phyloP scores from a whole-genome alignment of 768 basidiomycete genomes.

The Polyporus arcularius region DNA sequence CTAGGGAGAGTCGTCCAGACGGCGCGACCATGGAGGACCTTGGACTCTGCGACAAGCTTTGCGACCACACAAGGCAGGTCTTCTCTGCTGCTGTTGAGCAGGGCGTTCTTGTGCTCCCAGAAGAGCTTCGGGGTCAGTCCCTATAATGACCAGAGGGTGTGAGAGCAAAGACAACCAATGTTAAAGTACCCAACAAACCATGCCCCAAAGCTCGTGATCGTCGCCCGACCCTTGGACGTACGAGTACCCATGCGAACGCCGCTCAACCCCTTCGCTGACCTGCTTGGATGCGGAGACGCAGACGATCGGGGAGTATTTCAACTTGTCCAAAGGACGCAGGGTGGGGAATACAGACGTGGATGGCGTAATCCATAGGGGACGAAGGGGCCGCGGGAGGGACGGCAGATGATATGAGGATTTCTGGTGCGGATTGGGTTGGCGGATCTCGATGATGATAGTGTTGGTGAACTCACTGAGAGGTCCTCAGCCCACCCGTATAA shows the following conservation, averaged over 20 bases:
- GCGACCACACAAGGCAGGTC: slow-evolving; percentile 51
- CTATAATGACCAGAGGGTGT: slow-evolving; percentile 34
- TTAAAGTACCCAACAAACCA: slow-evolving; percentile 42
- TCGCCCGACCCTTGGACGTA: slow-evolving; percentile 96
- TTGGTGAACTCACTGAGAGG: slow-evolving; percentile 55
- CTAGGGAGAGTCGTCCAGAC: slow-evolving; percentile 26
- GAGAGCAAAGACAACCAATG: background rate
- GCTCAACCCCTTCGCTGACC: slow-evolving; percentile 57
- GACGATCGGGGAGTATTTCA: slow-evolving; percentile 66
- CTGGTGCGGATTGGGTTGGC: slow-evolving; percentile 37
- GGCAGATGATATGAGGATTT: slow-evolving; percentile 73
- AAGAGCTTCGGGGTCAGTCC: slow-evolving; percentile 76
- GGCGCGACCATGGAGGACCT: background rate
- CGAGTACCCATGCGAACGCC: slow-evolving; percentile 67
- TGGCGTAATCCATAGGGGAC: slow-evolving; percentile 89
- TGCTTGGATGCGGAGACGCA: slow-evolving; percentile 87
- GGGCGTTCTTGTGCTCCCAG: slow-evolving; percentile 55
- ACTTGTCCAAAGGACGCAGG: slow-evolving; percentile 29
- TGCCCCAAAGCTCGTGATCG: slow-evolving; percentile 90
- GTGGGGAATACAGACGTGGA: slow-evolving; percentile 53
- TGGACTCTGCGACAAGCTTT: slow-evolving; percentile 18
- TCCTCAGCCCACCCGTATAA: slow-evolving; percentile 70
- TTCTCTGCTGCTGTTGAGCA: slow-evolving; percentile 51
- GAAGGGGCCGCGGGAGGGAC: slow-evolving; percentile 59
- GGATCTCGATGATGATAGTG: background rate